A percentile compares a stretch with the other conserved stretches of the same genome.
phyloP scores from a whole-genome alignment of 2,329 filamentous ascomycete genomes.

The Leptographium procerum region DNA sequence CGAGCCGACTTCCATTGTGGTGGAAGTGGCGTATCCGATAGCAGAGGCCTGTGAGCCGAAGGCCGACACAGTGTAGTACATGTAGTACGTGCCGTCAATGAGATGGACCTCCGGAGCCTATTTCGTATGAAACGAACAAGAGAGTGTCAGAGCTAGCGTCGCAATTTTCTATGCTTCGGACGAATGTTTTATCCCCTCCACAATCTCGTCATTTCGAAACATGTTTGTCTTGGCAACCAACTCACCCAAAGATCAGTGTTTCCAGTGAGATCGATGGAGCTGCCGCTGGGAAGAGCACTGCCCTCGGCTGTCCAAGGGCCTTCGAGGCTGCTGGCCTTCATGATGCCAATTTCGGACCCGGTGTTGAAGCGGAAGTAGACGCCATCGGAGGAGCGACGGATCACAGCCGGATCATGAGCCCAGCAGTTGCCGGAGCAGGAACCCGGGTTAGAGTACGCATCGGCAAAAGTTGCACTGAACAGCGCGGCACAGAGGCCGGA shows the following conservation, averaged over 20 bases:
- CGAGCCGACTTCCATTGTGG: conserved; percentile 38
- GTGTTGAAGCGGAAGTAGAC: conserved; percentile 32
- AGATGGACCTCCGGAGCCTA: conserved; percentile 53
- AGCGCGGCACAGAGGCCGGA: neutral
- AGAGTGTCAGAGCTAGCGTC: neutral
- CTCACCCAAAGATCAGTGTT: conserved; percentile 29
- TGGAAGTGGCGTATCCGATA: conserved; percentile 41
- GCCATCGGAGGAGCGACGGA: conserved; percentile 26
- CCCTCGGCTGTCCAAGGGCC: conserved; percentile 31
- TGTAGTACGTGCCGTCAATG: conserved; percentile 46
- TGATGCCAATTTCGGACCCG: conserved; percentile 27
- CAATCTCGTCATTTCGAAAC: too few relatives aligned
- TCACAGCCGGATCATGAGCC: conserved; percentile 25
- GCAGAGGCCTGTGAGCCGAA: conserved; percentile 49
- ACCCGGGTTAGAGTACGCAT: neutral
- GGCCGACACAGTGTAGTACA: conserved; percentile 53
- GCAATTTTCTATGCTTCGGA: neutral
- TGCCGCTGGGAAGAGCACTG: conserved; percentile 24
- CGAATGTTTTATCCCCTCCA: too few relatives aligned
- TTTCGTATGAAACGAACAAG: neutral
- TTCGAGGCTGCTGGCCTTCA: conserved; percentile 22
- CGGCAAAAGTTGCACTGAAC: neutral
- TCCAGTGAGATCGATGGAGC: conserved; percentile 24
- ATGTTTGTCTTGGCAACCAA: neutral
- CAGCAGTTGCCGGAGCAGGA: neutral